Percentiles rank a stretch among this genome's conserved stretches.
Conservation (phyloP, 306 rosid species). For the Medicago arabica region DNA sequence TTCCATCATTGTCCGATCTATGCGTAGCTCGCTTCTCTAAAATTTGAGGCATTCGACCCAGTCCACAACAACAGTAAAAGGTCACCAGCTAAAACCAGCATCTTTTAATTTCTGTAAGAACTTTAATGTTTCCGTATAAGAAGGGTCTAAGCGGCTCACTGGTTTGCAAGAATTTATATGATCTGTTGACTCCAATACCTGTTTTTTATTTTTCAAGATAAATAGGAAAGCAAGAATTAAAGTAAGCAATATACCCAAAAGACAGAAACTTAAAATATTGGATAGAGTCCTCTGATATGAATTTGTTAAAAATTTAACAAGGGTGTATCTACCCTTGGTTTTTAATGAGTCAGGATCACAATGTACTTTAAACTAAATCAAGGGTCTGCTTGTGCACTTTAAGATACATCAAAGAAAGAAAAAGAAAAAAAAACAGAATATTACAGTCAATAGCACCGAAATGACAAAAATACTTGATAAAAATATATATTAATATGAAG, state of each 20-base stretch:
- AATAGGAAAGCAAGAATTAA: slow-evolving; percentile 24
- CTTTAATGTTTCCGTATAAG: slow-evolving; percentile 75
- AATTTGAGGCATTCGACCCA: too few species aligned
- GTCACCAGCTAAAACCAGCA: too few species aligned
- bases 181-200: slow-evolving; percentile 97
- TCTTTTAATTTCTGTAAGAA: slow-evolving; percentile 74
- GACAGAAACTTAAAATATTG: not conserved
- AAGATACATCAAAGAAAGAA: not conserved
- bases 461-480: not conserved
- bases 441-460: not conserved
- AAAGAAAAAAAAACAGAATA: not conserved
- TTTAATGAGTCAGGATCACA: not conserved
- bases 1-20: not conserved
- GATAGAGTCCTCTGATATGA: not conserved
- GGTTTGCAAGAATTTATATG: slow-evolving; percentile 98
- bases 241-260: not conserved
- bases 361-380: not conserved
- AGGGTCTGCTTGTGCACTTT: not conserved
- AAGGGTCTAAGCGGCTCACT: slow-evolving; percentile 76
- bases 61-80: too few species aligned
- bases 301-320: not conserved
- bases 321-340: not conserved
- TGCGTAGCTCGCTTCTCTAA: too few species aligned
- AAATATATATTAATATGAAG: not conserved
- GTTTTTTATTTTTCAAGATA: slow-evolving; percentile 42